Evolutionary conservation across 345 rosid species (phyloP).

Genomic region (Lenwebbia sp.): DNA sequence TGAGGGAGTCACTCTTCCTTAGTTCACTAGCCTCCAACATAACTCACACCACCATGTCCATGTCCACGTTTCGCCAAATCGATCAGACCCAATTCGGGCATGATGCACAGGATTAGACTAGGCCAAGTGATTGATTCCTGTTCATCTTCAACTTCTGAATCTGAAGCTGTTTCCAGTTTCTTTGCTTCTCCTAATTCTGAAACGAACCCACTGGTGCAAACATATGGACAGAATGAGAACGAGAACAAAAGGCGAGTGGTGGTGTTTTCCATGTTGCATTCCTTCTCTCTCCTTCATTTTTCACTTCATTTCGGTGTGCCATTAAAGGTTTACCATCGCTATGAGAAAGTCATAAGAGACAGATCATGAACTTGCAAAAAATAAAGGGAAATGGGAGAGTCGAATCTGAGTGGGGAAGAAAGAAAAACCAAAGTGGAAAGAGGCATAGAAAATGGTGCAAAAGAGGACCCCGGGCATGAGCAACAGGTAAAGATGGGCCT

Average conservation of each 20-base stretch:
- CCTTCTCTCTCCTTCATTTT: background rate
- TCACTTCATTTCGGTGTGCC: background rate
- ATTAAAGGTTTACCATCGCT: background rate
- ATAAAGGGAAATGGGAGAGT: background rate
- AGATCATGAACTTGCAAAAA: background rate
- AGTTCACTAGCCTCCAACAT: conserved; percentile 28
- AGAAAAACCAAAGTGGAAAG: background rate
- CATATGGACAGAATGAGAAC: background rate
- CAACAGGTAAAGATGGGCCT: background rate
- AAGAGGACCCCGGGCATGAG: background rate
- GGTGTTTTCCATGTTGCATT: background rate
- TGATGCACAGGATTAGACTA: background rate
- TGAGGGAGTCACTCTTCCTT: background rate
- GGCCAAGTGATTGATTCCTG: background rate
- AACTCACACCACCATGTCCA: conserved; percentile 6
- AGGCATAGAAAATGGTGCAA: background rate
- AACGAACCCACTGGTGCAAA: background rate
- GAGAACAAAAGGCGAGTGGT: background rate
- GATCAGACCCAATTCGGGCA: background rate
- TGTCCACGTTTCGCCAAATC: background rate
- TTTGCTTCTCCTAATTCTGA: background rate
- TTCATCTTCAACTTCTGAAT: background rate
- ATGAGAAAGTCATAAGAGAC: background rate
- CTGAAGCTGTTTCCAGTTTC: background rate
- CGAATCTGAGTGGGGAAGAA: background rate